Percentiles rank a stretch among this genome's conserved stretches.
Conservation (phyloP, 2,329 filamentous ascomycete genomes). For the Chrysoporthe deuterocubensis region DNA sequence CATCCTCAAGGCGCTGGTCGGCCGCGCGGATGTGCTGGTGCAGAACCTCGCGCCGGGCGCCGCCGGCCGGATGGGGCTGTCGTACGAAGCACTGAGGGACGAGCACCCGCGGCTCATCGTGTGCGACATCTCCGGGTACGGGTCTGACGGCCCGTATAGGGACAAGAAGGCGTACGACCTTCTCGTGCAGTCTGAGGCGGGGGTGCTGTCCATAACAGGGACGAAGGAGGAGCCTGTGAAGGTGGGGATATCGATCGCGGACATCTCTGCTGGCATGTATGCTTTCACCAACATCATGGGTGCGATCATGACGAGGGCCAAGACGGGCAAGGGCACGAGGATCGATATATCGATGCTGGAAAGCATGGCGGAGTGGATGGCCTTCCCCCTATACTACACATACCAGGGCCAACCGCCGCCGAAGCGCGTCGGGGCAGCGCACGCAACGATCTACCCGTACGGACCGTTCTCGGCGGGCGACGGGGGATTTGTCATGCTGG, state of each 20-base stretch:
- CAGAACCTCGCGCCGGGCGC: conserved; percentile 59
- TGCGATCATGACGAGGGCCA: conserved; percentile 52
- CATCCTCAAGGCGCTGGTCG: conserved; percentile 48
- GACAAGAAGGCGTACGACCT: conserved; percentile 61
- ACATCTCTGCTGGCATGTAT: conserved; percentile 57
- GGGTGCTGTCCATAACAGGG: conserved; percentile 55
- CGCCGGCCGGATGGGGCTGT: conserved; percentile 50
- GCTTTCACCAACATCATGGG: conserved; percentile 56
- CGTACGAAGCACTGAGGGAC: conserved; percentile 46
- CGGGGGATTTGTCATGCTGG: conserved; percentile 56
- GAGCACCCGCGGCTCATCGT: conserved; percentile 53
- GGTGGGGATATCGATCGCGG: conserved; percentile 58
- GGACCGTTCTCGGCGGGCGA: conserved; percentile 56
- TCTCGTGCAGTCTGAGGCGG: conserved; percentile 58
- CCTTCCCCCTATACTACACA: conserved; percentile 59
- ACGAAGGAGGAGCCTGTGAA: conserved; percentile 49
- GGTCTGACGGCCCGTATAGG: conserved; percentile 53
- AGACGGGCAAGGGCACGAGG: conserved; percentile 51
- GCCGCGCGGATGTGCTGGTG: conserved; percentile 54
- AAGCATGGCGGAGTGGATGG: conserved; percentile 63
- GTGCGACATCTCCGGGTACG: conserved; percentile 59
- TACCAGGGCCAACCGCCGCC: conserved; percentile 50
- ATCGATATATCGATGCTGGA: conserved; percentile 64
- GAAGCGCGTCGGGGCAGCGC: conserved; percentile 52
- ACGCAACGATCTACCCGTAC: conserved; percentile 61